A percentile compares a stretch with the other conserved stretches of the same genome.
phyloP scores from a whole-genome alignment of 116 monocot species.

The Posidonia oceanica region DNA sequence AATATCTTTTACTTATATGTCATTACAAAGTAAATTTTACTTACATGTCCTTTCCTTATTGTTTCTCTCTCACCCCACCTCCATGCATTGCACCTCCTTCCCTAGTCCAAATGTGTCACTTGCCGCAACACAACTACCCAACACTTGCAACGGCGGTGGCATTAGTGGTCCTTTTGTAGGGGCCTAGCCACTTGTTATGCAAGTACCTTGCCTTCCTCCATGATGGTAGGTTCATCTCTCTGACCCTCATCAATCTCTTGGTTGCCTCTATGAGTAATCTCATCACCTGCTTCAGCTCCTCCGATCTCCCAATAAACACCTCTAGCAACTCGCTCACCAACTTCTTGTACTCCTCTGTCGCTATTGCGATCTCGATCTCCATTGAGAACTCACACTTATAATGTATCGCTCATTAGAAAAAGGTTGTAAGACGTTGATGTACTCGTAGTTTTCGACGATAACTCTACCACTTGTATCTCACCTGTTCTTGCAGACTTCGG shows the following conservation, averaged over 20 bases:
- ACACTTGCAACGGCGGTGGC: not conserved
- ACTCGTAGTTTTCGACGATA: slow-evolving; percentile 40
- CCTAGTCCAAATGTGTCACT: not conserved
- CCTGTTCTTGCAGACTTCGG: slow-evolving; percentile 42
- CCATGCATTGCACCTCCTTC: slow-evolving; percentile 3
- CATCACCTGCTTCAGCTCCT: slow-evolving; percentile 27
- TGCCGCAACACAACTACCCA: not conserved
- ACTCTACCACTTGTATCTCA: slow-evolving; percentile 24
- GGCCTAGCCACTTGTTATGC: slow-evolving; percentile 52
- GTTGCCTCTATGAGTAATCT: slow-evolving; percentile 29
- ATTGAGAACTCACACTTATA: slow-evolving; percentile 32
- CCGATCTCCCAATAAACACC: slow-evolving; percentile 18
- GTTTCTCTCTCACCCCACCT: slow-evolving; percentile 11
- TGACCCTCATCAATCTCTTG: slow-evolving; percentile 21
- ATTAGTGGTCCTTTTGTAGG: slow-evolving; percentile 33
- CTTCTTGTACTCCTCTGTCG: slow-evolving; percentile 31
- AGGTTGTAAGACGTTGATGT: slow-evolving; percentile 23
- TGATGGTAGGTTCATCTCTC: slow-evolving; percentile 40
- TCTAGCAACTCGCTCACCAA: slow-evolving; percentile 23
- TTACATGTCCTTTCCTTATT: too few relatives aligned
- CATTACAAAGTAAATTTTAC: too few relatives aligned
- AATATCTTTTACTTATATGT: too few relatives aligned
- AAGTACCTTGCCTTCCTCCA: slow-evolving; percentile 57
- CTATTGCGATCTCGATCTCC: slow-evolving; percentile 47
- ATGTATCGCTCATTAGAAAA: slow-evolving; percentile 12